Evolutionary conservation across 345 rosid genomes (phyloP), one percentile per base, ranked within the genome.

Genomic region (Bretschneidera sinensis): DNA sequence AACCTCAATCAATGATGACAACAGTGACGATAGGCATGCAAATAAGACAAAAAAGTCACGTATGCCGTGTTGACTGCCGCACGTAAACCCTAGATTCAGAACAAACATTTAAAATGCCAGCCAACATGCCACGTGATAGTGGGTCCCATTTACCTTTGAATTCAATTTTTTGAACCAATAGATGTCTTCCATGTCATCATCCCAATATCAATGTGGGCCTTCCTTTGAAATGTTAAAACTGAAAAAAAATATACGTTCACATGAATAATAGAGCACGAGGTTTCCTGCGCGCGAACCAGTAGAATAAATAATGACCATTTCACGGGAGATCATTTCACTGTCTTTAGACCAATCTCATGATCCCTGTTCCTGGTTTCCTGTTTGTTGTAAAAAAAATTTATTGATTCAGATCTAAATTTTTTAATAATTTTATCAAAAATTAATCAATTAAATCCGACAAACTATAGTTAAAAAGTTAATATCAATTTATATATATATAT

Each of bases 51-150:
- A n/a, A n/a, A n/a, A 55, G 52, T 57, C 23, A 52, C 59, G 48
- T 50, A 45, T 25, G 34, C 65, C 28, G 48, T 57, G 57, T 51
- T 17, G 28, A 57, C 53, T 59, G 51, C 50, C 17, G 48, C 74
- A 68, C 70, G 79, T 62, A 68, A 78, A 51, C 45, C 55, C 72
- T 21, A 9, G 39, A 51, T 43, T 52, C 20, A 39, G 57, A 45
- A 43, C 17, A 62, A 51, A 57, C 54, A 34, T 25, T n/a, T n/a
- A n/a, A n/a, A n/a, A n/a, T n/a, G n/a, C n/a, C n/a, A n/a, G n/a
- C n/a, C 45, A 63, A 25, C 53, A 20, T 14, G 48, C 66, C 55
- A 59, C 66, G 66, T 64, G 71, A 54, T 23, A 13, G 33, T 45
- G 56, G 62, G 48, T 53, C 61, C 59, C 20, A 2, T 23, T 4